Base-by-base conservation (phyloP, 768 basidiomycete species). In the Boletus rubropictus region DNA sequence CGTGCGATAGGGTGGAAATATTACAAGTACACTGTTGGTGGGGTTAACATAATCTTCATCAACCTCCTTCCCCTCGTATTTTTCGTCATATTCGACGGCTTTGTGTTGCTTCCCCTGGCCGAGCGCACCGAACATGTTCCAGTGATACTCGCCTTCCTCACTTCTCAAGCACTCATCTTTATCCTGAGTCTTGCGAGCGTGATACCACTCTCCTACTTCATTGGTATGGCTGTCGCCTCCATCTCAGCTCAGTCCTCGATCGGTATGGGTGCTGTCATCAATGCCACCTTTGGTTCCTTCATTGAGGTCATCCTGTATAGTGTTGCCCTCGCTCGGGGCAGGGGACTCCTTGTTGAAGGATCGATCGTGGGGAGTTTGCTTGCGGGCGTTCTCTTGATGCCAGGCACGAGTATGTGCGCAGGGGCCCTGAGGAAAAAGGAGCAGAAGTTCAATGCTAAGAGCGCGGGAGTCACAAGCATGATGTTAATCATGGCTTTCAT, bases 401-500 rank as follows among this genome's bases (percentile, higher is more conserved):
- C 96, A 4, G 96, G 96, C 0, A 77, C 82, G 60, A 92, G 89
- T 67, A 99, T 99, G 96, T 84, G 86, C 58, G 86, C 86, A 31
- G 89, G 87, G 7, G 96, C 96, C 0, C 54, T 96, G 49, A 76
- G 81, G 60, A 74, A 86, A 62, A 99, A 99, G 70, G 96, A 99
- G 67, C 91, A 94, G 64, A 89, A 83, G 56, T 99, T 99, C 74
- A 99, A 99, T 60, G 96, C 96, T n/a, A 97, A 91, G 73, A 92
- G 89, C 59, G 96, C 96, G 6, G 90, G 96, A 31, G 96, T 99
- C 14, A 99, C 96, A 0, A 96, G 93, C 64, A 96, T 96, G 74
- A 95, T 99, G 90, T 68, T 99, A 64, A 98, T 99, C 69, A 98
- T 98, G 95, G 96, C 96, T 11, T 90, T 99, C 64, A 95, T 99